Conservation (phyloP, 495 filamentous ascomycete genomes). For the Penicillium desertorum region DNA sequence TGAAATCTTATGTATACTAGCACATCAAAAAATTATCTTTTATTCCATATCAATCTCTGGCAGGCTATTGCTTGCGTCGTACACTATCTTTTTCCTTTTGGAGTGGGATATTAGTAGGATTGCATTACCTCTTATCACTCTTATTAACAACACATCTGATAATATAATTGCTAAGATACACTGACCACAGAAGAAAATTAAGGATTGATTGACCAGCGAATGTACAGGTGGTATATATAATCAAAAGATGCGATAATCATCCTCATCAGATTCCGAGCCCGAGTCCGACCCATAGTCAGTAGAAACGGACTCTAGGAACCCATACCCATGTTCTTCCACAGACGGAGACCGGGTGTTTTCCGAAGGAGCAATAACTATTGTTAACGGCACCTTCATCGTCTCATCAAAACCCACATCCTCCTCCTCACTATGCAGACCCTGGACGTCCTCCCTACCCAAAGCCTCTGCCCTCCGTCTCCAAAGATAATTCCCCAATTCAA, state of each 20-base stretch:
- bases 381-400: conserved; percentile 12
- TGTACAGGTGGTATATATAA: neutral
- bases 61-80: neutral
- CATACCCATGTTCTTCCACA: neutral
- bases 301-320: neutral
- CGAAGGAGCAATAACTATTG: conserved; percentile 2
- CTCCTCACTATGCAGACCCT: conserved; percentile 4
- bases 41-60: too few species aligned
- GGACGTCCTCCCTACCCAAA: neutral
- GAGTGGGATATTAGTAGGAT: neutral
- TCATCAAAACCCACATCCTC: conserved; percentile 2
- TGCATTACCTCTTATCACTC: neutral
- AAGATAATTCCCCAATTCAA: conserved; percentile 27
- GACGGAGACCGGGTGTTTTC: neutral
- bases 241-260: conserved; percentile 21
- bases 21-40: too few species aligned
- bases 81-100: neutral
- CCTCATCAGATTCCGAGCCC: conserved; percentile 12
- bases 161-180: neutral
- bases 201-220: neutral
- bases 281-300: conserved; percentile 13
- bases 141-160: neutral
- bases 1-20: too few species aligned
- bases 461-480: conserved; percentile 15
- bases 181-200: too few species aligned